Evolutionary conservation across 2,329 filamentous ascomycete genomes (phyloP).

Genomic region (Fusarium oxysporum): DNA sequence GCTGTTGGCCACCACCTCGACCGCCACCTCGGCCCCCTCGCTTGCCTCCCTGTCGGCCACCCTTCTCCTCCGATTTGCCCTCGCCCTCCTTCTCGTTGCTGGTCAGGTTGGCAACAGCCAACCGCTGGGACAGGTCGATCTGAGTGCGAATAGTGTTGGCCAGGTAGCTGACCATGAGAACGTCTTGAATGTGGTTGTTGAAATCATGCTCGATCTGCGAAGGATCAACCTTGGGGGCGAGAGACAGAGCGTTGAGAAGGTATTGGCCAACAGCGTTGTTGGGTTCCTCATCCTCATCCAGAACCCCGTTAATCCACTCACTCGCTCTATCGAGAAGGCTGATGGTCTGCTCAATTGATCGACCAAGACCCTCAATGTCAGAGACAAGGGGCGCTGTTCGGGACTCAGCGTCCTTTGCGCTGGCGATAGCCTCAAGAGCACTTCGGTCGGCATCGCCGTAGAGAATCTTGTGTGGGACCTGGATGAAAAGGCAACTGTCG

Average conservation of each 20-base stretch:
- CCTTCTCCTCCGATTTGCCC: constrained; percentile 59
- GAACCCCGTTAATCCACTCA: constrained; percentile 90
- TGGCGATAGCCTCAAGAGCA: constrained; percentile 83
- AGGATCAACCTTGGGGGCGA: constrained; percentile 94
- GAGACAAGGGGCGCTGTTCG: constrained; percentile 79
- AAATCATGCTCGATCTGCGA: constrained; percentile 96
- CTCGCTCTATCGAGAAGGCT: constrained; percentile 91
- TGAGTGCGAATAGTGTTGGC: constrained; percentile 99
- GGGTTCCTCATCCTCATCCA: constrained; percentile 92
- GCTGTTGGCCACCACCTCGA: constrained; percentile 62
- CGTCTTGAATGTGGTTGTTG: constrained; percentile 99
- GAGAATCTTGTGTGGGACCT: constrained; percentile 93
- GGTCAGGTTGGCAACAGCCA: constrained; percentile 81
- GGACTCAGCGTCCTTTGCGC: constrained; percentile 82
- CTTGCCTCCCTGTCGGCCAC: constrained; percentile 62
- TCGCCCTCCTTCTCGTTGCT: constrained; percentile 63
- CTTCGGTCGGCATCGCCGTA: constrained; percentile 79
- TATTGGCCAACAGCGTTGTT: constrained; percentile 94
- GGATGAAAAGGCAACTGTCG: constrained; percentile 97
- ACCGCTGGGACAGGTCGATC: constrained; percentile 95
- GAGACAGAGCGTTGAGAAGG: constrained; percentile 90
- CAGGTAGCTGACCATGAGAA: constrained; percentile 96
- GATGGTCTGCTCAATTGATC: constrained; percentile 87
- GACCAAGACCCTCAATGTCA: constrained; percentile 90
- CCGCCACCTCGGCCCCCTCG: constrained; percentile 64